These are phyloP conservation scores for Diaporthe australafricana DNA, from an alignment of 2,329 filamentous ascomycete genomes.

Conservation along the genomic window DNA sequence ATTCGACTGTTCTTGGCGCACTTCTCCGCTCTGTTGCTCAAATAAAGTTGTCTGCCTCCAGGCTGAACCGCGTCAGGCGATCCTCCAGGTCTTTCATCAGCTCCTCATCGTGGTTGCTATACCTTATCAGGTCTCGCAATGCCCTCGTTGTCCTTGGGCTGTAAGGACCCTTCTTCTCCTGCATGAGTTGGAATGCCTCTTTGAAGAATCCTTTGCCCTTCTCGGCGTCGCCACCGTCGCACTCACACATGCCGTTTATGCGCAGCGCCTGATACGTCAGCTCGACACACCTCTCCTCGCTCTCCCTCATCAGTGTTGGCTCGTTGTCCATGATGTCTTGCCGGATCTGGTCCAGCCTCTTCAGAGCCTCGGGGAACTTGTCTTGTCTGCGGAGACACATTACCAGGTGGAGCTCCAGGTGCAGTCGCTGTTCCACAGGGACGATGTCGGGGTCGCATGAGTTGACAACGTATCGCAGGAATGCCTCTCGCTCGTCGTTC, in stretches of 20 bases:
- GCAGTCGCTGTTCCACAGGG: constrained; percentile 22
- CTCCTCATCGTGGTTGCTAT: constrained; percentile 19
- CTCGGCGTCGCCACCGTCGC: constrained; percentile 16
- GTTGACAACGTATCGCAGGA: constrained; percentile 11
- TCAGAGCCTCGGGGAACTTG: constrained; percentile 26
- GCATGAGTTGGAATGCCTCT: constrained; percentile 29
- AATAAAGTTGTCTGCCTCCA: constrained; percentile 9
- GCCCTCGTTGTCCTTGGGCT: constrained; percentile 29
- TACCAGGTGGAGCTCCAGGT: constrained; percentile 31
- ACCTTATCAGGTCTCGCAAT: constrained; percentile 16
- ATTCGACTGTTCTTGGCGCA: not conserved
- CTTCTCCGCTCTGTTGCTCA: not conserved
- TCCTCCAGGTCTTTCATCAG: constrained; percentile 22
- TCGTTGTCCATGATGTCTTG: constrained; percentile 27
- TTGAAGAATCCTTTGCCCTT: constrained; percentile 15
- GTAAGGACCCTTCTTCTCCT: constrained; percentile 23
- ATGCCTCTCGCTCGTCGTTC: constrained; percentile 27
- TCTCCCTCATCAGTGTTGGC: constrained; percentile 8
- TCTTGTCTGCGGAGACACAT: constrained; percentile 27
- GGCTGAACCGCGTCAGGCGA: constrained; percentile 5
- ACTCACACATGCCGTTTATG: constrained; percentile 31
- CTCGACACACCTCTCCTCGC: constrained; percentile 24
- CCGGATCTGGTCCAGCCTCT: constrained; percentile 7
- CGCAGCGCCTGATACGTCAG: constrained; percentile 32
- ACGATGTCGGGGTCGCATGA: not conserved